phyloP scores from a whole-genome alignment of 2,329 filamentous ascomycete species.

The Ceratocystis variospora region DNA sequence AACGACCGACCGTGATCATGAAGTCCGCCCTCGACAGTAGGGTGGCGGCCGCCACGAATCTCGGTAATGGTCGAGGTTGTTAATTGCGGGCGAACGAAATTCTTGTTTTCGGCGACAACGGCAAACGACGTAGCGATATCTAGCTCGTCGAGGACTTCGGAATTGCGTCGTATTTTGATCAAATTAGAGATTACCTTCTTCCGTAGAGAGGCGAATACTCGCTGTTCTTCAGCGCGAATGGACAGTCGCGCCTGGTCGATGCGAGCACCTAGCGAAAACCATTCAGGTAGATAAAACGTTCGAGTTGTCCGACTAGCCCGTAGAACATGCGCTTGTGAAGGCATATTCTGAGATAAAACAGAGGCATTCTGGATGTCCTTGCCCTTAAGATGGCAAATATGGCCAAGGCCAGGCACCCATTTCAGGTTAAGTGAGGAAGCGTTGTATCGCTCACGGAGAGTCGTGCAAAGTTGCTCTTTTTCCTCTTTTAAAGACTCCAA shows the following conservation, averaged over 20 bases:
- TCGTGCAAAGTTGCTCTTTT: conserved; percentile 45
- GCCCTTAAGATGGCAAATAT: conserved; percentile 82
- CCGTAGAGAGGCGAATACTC: conserved; percentile 62
- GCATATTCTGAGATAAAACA: conserved; percentile 13
- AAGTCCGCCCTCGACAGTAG: conserved; percentile 78
- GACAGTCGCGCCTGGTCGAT: conserved; percentile 66
- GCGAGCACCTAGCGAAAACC: conserved; percentile 65
- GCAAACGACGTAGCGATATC: conserved; percentile 84
- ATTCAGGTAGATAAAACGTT: conserved; percentile 70
- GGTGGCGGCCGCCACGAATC: conserved; percentile 76
- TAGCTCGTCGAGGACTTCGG: conserved; percentile 80
- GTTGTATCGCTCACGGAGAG: conserved; percentile 46
- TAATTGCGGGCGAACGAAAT: conserved; percentile 59
- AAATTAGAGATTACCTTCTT: conserved; percentile 66
- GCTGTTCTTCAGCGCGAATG: conserved; percentile 73
- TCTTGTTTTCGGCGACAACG: conserved; percentile 58
- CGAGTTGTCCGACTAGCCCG: conserved; percentile 72
- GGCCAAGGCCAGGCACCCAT: conserved; percentile 76
- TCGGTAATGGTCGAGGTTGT: conserved; percentile 47
- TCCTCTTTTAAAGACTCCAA: conserved; percentile 47
- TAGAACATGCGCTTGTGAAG: conserved; percentile 36
- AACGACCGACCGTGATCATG: conserved; percentile 68
- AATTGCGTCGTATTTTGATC: conserved; percentile 75
- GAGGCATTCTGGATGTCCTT: conserved; percentile 44
- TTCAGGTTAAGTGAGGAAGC: conserved; percentile 59